Conservation (phyloP, 2,329 filamentous ascomycete species). For the Sporothrix brunneoviolacea region DNA sequence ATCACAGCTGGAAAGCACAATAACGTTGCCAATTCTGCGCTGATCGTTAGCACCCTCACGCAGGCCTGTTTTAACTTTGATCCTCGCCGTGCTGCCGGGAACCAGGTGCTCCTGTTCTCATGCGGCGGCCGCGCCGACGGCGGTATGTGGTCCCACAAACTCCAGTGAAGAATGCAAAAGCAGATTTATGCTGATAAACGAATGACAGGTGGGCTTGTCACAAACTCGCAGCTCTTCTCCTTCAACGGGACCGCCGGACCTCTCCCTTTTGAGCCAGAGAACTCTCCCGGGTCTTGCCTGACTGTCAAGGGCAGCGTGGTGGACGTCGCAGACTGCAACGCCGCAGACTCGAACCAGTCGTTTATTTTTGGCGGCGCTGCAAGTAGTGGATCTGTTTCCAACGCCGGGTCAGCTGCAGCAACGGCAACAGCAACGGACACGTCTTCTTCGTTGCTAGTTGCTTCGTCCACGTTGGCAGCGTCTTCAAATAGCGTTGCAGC, state of each 20-base stretch:
- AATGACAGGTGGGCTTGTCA: conserved; percentile 39
- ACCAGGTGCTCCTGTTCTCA: conserved; percentile 50
- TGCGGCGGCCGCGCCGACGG: conserved; percentile 53
- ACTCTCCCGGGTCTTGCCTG: conserved; percentile 41
- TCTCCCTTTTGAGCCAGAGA: conserved; percentile 38
- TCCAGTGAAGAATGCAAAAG: too few species aligned
- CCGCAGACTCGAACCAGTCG: conserved; percentile 33
- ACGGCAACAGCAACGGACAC: background rate
- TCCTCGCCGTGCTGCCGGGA: conserved; percentile 40
- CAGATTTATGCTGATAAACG: too few species aligned
- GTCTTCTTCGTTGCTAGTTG: background rate
- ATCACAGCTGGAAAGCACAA: conserved; percentile 47
- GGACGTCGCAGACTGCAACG: conserved; percentile 37
- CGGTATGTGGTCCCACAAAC: conserved; percentile 21
- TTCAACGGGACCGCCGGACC: conserved; percentile 37
- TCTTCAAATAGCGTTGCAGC: background rate
- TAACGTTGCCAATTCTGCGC: conserved; percentile 36
- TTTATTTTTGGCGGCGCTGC: conserved; percentile 31
- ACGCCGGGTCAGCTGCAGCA: background rate
- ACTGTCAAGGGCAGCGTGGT: conserved; percentile 37
- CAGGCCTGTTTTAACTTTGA: conserved; percentile 55
- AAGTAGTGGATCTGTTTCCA: background rate
- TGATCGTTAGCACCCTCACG: conserved; percentile 51
- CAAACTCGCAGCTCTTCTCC: conserved; percentile 45
- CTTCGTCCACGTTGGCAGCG: background rate